Base-by-base conservation (phyloP, 768 basidiomycete genomes). In the Russula abietina region DNA sequence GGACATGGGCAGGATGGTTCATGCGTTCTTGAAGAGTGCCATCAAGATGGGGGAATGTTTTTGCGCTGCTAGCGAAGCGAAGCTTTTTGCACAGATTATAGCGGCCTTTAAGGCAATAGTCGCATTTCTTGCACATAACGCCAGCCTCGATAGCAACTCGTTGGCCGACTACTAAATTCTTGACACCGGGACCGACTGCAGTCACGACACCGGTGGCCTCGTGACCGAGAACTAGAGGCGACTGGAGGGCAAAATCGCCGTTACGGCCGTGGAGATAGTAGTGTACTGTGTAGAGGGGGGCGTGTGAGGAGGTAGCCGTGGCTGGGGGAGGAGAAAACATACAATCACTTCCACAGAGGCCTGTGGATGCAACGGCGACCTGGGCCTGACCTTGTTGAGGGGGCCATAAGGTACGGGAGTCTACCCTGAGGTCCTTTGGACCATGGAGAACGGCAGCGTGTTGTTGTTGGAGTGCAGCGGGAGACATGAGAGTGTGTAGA, bases 141-240 rank as follows among this genome's bases (percentile, higher is more conserved):
- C 95, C 95, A 6, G 91, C 89, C 73, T 98, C 95, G 72, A 98
- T 89, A 30, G 93, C 95, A 57, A 98, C 94, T 58, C 91, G 86
- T 73, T 93, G 89, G 39, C 94, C 93, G 24, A 87, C 81, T 16
- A 76, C 73, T 62, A 93, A 76, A 70, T 81, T 70, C 66, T 77
- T 80, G 49, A 87, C 86, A 19, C 85, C 84, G 14, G 86, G 81
- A 12, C 90, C 89, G 61, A 96, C 80, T n/a, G 91, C 87, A 60
- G 88, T 87, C 70, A 98, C 78, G 70, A 91, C 74, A 38, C 94
- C 95, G n/a, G 91, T 84, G 0, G 93, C 81, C 78, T 98, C 95
- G 74, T 98, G 95, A 28, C 95, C 96, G 36, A 98, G 87, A 51
- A 94, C 88, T 62, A 98, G 83, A 4, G 95, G 94, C 7, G 84